phyloP scores from a whole-genome alignment of 2,329 filamentous ascomycete genomes.

The Aspergillus ruber region DNA sequence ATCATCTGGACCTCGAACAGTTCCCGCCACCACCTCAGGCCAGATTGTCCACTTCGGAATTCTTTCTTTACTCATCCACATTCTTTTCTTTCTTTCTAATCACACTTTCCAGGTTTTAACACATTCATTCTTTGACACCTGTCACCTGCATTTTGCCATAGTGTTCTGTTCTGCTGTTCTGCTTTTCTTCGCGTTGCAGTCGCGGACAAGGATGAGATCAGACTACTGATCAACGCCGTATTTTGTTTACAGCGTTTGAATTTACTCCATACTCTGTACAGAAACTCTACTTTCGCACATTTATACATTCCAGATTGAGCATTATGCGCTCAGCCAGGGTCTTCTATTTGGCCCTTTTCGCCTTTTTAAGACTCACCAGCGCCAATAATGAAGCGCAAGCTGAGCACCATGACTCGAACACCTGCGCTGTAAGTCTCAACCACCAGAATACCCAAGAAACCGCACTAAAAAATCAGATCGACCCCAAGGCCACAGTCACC shows the following conservation, averaged over 20 bases:
- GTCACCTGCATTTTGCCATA: background rate
- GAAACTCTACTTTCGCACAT: too few relatives aligned
- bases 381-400: slow-evolving; percentile 25
- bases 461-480: slow-evolving; percentile 55
- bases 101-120: background rate
- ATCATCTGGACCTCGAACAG: background rate
- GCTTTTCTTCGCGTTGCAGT: background rate
- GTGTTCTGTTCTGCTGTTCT: background rate
- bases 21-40: slow-evolving; percentile 13
- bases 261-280: too few relatives aligned
- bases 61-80: background rate
- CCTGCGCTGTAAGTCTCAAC: slow-evolving; percentile 49
- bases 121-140: background rate
- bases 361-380: slow-evolving; percentile 48
- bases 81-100: background rate
- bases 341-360: slow-evolving; percentile 59
- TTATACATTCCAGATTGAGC: background rate
- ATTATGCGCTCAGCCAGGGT: slow-evolving; percentile 48
- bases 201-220: background rate
- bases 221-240: background rate
- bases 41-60: slow-evolving; percentile 21
- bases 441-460: background rate
- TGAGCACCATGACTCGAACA: slow-evolving; percentile 18
- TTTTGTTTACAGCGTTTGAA: too few relatives aligned
- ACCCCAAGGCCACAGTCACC: slow-evolving; percentile 79